These are phyloP conservation scores for Fraxinus baroniana DNA, from an alignment of 305 asterid species.

Conservation along the genomic window DNA sequence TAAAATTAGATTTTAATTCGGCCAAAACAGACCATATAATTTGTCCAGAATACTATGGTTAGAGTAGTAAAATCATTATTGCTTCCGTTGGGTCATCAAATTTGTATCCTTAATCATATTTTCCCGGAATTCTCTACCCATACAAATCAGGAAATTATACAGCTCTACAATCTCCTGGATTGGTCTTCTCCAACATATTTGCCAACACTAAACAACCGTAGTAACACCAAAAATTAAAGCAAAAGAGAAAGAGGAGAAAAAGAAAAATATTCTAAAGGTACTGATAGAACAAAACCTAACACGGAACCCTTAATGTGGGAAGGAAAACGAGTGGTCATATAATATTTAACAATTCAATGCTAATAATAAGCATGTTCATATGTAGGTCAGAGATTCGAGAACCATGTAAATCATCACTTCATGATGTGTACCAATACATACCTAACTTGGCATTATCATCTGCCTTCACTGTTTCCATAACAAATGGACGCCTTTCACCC, in stretches of 20 bases:
- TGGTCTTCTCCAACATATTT: not conserved
- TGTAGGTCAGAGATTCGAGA: not conserved
- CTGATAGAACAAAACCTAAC: not conserved
- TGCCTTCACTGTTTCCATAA: constrained; percentile 89
- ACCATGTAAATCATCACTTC: constrained; percentile 1
- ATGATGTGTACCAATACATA: constrained; percentile 29
- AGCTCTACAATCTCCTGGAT: not conserved
- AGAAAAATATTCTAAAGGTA: not conserved
- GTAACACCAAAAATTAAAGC: not conserved
- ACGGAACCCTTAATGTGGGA: not conserved
- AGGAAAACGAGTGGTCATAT: not conserved
- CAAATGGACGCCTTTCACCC: constrained; percentile 90
- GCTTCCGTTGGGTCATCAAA: not conserved
- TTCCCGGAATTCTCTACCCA: not conserved
- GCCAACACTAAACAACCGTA: not conserved
- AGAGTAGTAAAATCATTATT: not conserved
- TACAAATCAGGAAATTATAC: not conserved
- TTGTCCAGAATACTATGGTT: not conserved
- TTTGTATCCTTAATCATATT: not conserved
- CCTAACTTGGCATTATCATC: constrained; percentile 90
- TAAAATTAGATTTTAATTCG: too few relatives aligned
- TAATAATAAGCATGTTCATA: not conserved
- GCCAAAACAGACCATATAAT: not conserved
- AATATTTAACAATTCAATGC: not conserved
- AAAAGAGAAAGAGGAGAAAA: not conserved